Conservation (phyloP, 257 asterid species). For the Solanum lycopersicoides region DNA sequence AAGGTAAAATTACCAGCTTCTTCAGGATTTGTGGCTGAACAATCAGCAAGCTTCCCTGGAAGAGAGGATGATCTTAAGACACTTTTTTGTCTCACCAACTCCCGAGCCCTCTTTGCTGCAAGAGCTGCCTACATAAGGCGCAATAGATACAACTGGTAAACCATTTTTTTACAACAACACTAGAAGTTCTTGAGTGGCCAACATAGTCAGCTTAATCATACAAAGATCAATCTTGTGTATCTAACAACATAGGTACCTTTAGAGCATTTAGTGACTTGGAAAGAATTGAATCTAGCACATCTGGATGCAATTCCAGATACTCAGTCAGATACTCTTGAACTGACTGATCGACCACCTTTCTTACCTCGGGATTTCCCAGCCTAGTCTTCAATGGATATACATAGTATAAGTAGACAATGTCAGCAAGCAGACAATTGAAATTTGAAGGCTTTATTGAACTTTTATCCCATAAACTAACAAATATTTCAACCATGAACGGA, state of each 20-base stretch:
- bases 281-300: conserved; percentile 74
- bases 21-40: conserved; percentile 85
- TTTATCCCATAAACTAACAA: background rate
- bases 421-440: background rate
- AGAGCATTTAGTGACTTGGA: conserved; percentile 90
- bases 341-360: conserved; percentile 73
- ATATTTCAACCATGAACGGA: background rate
- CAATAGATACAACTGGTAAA: background rate
- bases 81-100: conserved; percentile 85
- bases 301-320: conserved; percentile 95
- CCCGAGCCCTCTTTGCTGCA: conserved; percentile 97
- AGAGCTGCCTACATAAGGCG: conserved; percentile 66
- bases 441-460: background rate
- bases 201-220: conserved; percentile 1
- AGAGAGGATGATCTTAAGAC: conserved; percentile 83
- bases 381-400: conserved; percentile 53
- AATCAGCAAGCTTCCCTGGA: conserved; percentile 99
- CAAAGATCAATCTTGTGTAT: background rate
- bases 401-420: background rate
- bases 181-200: background rate
- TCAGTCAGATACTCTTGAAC: conserved; percentile 86
- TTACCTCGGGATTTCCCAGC: conserved; percentile 94
- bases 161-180: background rate
- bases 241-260: conserved; percentile 43
- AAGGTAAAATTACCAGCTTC: conserved; percentile 46